Evolutionary conservation across 805 yeast species (phyloP), one percentile per base, ranked within the genome.

Genomic region (Myxozyma mucilagina): DNA sequence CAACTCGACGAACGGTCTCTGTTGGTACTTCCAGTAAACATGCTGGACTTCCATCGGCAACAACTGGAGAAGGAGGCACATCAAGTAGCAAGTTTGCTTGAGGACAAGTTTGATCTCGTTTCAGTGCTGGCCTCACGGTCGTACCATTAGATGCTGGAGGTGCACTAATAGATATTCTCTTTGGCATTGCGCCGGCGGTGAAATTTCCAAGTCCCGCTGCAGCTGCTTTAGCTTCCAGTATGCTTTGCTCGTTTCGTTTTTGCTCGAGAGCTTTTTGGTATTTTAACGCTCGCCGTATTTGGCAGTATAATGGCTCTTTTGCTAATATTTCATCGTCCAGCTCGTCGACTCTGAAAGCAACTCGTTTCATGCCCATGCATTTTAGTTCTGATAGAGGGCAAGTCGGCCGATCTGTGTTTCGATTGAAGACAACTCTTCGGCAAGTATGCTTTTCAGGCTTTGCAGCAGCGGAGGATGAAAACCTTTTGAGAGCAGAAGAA

Each of bases 321-420:
- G 47, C 60, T 18, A 63, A 52, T 18, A 32, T 35, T 29, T 62
- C 63, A 45, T 63, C 67, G 49, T 64, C 66, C 32, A 63, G 55
- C 41, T 56, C 64, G 52, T 60, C 65, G 39, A 63, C 67, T 14
- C 55, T 53, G 55, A 63, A 63, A 34, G 64, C 61, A 11, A 63
- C 67, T 4, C 67, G 61, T 53, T 56, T 56, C 53, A 59, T 35
- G 14, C 43, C 50, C 41, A 57, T 16, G 29, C 34, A 5, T 14
- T 42, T 47, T 11, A 63, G 53, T 31, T 63, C 67, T n/a, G 53
- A 31, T 13, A 63, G 48, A 38, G 67, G 67, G 32, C 67, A 63
- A 10, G 24, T 7, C 5, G 52, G 56, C 24, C 67, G 60, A 14
- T 24, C 53, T 11, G 44, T n/a, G 53, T 57, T 63, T 43, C 54